Conservation (phyloP, 257 asterid genomes). For the Gentiana dahurica region DNA sequence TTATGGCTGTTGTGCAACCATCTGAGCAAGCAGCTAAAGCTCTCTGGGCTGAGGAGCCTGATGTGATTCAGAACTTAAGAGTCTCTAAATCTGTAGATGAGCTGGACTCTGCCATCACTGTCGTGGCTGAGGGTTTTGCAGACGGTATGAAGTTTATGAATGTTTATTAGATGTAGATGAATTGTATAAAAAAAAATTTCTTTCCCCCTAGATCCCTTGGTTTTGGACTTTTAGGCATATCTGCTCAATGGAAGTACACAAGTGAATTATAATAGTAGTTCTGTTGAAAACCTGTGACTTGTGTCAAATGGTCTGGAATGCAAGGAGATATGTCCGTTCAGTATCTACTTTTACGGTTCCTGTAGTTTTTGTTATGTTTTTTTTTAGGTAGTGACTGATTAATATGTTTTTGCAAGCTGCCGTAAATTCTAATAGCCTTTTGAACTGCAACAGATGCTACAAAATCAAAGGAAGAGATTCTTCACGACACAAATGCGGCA, state of each 20-base stretch:
- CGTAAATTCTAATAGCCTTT: not conserved
- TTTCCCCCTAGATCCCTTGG: not conserved
- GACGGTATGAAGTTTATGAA: slow-evolving; percentile 31
- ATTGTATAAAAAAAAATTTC: not conserved
- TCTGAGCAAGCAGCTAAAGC: slow-evolving; percentile 39
- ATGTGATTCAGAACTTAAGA: slow-evolving; percentile 12
- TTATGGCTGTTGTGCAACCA: slow-evolving; percentile 91
- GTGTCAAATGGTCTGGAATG: too few species aligned
- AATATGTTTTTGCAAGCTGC: too few species aligned
- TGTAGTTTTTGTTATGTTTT: too few species aligned
- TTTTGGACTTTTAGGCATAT: not conserved
- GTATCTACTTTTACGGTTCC: not conserved
- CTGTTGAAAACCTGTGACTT: too few species aligned
- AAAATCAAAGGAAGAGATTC: slow-evolving; percentile 14
- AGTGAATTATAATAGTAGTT: too few species aligned
- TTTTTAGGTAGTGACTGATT: too few species aligned
- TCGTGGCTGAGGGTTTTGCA: slow-evolving; percentile 22
- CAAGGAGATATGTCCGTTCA: too few species aligned
- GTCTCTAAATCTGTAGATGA: slow-evolving; percentile 21
- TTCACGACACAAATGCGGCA: slow-evolving; percentile 12
- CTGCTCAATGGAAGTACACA: not conserved
- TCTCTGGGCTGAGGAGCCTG: slow-evolving; percentile 25
- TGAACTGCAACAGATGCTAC: slow-evolving; percentile 19
- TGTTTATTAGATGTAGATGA: not conserved
- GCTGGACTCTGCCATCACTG: slow-evolving; percentile 13